phyloP scores from a whole-genome alignment of 2,329 filamentous ascomycete genomes.

The Aspergillus pseudonomiae region DNA sequence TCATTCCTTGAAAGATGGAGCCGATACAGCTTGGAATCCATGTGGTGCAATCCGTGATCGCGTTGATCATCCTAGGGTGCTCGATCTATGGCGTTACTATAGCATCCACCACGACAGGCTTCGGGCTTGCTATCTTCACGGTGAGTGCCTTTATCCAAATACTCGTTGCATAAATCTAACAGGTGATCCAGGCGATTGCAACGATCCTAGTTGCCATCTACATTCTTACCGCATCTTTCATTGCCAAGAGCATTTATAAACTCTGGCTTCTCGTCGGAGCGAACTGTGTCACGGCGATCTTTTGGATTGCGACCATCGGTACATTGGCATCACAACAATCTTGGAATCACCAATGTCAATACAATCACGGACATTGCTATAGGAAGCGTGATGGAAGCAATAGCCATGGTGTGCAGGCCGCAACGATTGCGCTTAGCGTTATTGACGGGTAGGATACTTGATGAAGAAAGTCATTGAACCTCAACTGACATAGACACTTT shows the following conservation, averaged over 20 bases:
- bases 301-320: not conserved
- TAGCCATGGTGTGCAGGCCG: not conserved
- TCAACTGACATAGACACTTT: not conserved
- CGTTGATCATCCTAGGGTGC: not conserved
- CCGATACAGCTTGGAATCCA: not conserved
- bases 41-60: not conserved
- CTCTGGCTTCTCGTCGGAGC: not conserved
- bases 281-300: not conserved
- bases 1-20: not conserved
- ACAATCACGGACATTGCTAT: not conserved
- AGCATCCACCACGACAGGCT: not conserved
- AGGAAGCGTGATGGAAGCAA: not conserved
- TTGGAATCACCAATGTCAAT: not conserved
- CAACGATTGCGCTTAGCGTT: slow-evolving; percentile 1
- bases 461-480: not conserved
- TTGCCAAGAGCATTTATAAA: slow-evolving; percentile 1
- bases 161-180: not conserved
- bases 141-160: not conserved
- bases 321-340: not conserved
- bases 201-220: slow-evolving; percentile 6
- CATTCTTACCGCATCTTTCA: slow-evolving; percentile 4
- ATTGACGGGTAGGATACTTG: not conserved
- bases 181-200: not conserved
- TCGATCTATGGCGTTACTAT: not conserved
- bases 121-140: not conserved